Conservation (phyloP, 192 early-diverging fungal genomes). For the Spizellomyces punctatus region DNA sequence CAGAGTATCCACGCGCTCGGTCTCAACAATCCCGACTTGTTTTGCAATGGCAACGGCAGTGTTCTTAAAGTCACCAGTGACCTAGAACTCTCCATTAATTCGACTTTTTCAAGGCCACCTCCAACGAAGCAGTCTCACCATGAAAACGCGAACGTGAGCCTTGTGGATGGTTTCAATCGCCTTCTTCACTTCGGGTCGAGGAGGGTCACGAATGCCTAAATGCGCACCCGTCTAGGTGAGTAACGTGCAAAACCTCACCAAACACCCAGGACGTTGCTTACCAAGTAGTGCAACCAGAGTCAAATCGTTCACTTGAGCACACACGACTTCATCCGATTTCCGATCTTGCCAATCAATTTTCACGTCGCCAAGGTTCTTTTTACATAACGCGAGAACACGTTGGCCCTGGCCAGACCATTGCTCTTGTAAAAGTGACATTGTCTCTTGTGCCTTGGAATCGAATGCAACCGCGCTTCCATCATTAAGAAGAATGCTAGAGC, state of each 20-base stretch:
- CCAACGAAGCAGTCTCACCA: no score
- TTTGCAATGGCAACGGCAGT: conserved; percentile 82
- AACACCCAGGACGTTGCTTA: no score
- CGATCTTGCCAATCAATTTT: not conserved
- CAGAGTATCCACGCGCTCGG: conserved; percentile 31
- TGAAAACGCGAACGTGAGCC: no score
- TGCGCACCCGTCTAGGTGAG: no score
- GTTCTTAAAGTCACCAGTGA: conserved; percentile 77
- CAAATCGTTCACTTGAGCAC: conserved; percentile 41
- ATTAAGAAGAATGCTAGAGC: conserved; percentile 57
- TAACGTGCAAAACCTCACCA: conserved; percentile 39
- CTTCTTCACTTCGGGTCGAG: no score
- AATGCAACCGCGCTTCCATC: conserved; percentile 43
- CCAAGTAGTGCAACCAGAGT: conserved; percentile 59
- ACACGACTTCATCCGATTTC: conserved; percentile 3
- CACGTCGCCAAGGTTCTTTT: conserved; percentile 26
- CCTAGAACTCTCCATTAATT: conserved; percentile 16
- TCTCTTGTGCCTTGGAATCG: conserved; percentile 50
- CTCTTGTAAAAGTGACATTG: conserved; percentile 60
- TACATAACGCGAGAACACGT: conserved; percentile 85
- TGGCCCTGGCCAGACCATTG: conserved; percentile 71
- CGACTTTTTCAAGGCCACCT: no score
- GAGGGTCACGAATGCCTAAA: conserved; percentile 74
- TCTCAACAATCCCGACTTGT: conserved; percentile 64
- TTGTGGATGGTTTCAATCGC: no score